Evolutionary conservation across 176 grass and related monocot genomes (phyloP).

Genomic region (Elymus sibiricus): DNA sequence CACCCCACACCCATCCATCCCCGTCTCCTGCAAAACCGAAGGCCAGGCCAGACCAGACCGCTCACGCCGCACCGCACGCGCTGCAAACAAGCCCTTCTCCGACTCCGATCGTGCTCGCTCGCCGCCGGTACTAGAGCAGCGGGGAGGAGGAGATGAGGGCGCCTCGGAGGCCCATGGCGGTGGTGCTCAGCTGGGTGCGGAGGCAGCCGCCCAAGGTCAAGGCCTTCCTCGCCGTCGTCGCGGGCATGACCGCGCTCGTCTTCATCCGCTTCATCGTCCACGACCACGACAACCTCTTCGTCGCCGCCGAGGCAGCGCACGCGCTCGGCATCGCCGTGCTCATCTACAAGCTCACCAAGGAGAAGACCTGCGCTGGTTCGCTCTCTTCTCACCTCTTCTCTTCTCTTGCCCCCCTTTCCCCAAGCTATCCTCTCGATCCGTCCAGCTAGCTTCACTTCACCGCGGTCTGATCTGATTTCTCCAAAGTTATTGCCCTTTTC

Average conservation of each 20-base stretch:
- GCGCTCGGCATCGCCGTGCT: conserved; percentile 75
- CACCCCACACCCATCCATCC: neutral
- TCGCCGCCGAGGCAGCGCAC: conserved; percentile 88
- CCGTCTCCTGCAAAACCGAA: neutral
- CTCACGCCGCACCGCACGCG: neutral
- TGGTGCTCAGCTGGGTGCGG: conserved; percentile 60
- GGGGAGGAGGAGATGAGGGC: conserved; percentile 42
- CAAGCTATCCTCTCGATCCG: conserved; percentile 34
- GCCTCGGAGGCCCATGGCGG: conserved; percentile 49
- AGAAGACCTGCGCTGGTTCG: conserved; percentile 96
- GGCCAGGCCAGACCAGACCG: no score
- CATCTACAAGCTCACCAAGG: conserved; percentile 97
- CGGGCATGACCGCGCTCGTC: conserved; percentile 89
- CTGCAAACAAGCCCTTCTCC: neutral
- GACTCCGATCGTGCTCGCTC: conserved; percentile 31
- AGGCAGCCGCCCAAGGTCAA: conserved; percentile 96
- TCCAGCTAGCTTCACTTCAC: conserved; percentile 1
- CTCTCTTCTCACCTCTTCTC: neutral
- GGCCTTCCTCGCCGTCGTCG: conserved; percentile 90
- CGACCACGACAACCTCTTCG: conserved; percentile 99
- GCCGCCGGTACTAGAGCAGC: neutral
- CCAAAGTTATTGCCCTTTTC: neutral
- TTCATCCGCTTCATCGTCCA: conserved; percentile 95
- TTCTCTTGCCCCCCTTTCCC: neutral
- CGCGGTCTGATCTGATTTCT: conserved; percentile 15